Conservation (phyloP, 2,329 filamentous ascomycete species). For the Huntiella abstrusa region DNA sequence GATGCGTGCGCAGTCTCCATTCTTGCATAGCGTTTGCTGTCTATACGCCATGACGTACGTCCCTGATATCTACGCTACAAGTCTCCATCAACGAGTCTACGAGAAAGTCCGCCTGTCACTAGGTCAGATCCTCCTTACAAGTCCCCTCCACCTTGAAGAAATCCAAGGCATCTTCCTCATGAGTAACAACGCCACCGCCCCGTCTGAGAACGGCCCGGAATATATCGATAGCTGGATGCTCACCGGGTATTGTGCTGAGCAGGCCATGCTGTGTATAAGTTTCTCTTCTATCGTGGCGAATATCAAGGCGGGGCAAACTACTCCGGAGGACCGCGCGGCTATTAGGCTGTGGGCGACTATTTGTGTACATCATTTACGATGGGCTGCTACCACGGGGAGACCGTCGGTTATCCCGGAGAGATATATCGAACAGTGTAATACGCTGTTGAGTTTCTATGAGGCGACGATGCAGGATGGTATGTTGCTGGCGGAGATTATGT, state of each 20-base stretch:
- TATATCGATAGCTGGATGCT: constrained; percentile 26
- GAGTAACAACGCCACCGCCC: constrained; percentile 15
- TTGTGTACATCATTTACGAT: constrained; percentile 22
- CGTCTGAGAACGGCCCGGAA: constrained; percentile 16
- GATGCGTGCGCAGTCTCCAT: constrained; percentile 19
- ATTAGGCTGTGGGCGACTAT: constrained; percentile 20
- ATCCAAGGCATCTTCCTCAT: constrained; percentile 23
- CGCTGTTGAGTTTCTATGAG: constrained; percentile 22
- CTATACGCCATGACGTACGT: constrained; percentile 21
- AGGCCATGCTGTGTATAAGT: constrained; percentile 24
- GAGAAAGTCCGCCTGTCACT: constrained; percentile 22
- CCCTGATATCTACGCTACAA: constrained; percentile 11
- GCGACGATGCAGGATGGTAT: constrained; percentile 24
- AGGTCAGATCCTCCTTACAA: constrained; percentile 22
- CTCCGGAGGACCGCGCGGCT: constrained; percentile 18
- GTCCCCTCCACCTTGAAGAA: constrained; percentile 23
- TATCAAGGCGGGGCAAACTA: constrained; percentile 18
- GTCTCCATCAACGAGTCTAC: constrained; percentile 20
- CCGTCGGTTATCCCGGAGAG: constrained; percentile 20
- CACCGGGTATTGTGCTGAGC: constrained; percentile 24
- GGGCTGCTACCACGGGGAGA: constrained; percentile 23
- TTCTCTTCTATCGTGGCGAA: constrained; percentile 23
- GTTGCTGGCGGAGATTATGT: constrained; percentile 21
- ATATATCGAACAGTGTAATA: constrained; percentile 23
- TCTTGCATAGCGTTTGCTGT: constrained; percentile 23